These are phyloP conservation scores for Daldinia sp. DNA, from an alignment of 2,329 filamentous ascomycete genomes.

Conservation along the genomic window DNA sequence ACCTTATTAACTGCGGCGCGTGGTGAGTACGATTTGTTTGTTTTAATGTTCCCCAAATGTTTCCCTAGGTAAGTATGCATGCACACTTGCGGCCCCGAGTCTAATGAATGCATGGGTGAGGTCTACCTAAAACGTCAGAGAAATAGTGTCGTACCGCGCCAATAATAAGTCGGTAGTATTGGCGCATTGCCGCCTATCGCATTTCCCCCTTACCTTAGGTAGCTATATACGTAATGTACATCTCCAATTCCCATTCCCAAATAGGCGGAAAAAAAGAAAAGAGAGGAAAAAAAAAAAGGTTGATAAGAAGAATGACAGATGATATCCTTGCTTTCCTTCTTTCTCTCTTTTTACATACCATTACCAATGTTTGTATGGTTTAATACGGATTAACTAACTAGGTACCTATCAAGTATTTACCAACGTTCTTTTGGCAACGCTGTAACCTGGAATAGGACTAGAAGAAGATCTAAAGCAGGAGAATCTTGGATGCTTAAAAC, in stretches of 20 bases:
- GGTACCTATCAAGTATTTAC: neutral
- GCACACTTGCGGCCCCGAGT: slow-evolving; percentile 36
- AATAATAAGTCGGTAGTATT: slow-evolving; percentile 40
- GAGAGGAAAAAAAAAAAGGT: neutral
- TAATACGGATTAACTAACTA: neutral
- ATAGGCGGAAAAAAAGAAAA: slow-evolving; percentile 9
- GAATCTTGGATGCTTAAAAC: slow-evolving; percentile 1
- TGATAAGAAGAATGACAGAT: neutral
- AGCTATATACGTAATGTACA: neutral
- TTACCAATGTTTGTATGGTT: slow-evolving; percentile 1
- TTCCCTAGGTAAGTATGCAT: too few relatives aligned
- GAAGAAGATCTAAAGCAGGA: neutral
- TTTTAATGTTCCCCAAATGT: slow-evolving; percentile 15
- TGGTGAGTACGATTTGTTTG: slow-evolving; percentile 25
- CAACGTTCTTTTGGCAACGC: neutral
- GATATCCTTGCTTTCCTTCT: neutral
- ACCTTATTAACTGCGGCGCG: slow-evolving; percentile 1
- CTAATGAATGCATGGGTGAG: slow-evolving; percentile 40
- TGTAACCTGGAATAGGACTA: slow-evolving; percentile 2
- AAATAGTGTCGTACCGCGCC: slow-evolving; percentile 41
- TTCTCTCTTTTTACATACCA: too few relatives aligned
- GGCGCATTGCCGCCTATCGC: slow-evolving; percentile 28
- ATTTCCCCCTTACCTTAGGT: slow-evolving; percentile 27
- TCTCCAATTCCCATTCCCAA: slow-evolving; percentile 1
- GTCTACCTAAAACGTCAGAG: slow-evolving; percentile 44